These are phyloP conservation scores for Leccinum incarnatum DNA, from an alignment of 768 basidiomycete species.

Conservation along the genomic window DNA sequence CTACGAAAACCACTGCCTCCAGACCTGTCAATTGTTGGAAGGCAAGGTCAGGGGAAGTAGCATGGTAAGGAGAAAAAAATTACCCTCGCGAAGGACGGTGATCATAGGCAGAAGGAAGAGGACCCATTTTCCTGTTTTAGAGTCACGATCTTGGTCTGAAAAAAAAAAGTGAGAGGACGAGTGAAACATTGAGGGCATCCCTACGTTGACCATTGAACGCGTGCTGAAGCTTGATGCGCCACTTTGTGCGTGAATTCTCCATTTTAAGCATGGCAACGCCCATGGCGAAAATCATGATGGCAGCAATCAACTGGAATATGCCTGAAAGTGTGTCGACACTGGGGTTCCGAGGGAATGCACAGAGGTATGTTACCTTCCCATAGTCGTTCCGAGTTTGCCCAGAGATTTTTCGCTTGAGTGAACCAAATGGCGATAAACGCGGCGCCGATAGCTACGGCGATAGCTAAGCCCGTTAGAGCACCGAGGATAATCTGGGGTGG, in stretches of 20 bases:
- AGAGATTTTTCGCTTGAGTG: conserved; percentile 82
- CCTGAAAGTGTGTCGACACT: conserved; percentile 36
- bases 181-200: conserved; percentile 12
- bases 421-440: conserved; percentile 96
- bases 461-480: conserved; percentile 65
- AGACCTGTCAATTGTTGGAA: conserved; percentile 44
- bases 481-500: conserved; percentile 70
- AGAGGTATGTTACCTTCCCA: conserved; percentile 74
- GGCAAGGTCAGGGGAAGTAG: not conserved
- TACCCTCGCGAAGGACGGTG: conserved; percentile 91
- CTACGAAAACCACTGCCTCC: conserved; percentile 92
- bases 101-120: conserved; percentile 88
- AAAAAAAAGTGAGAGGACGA: not conserved
- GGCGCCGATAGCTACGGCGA: conserved; percentile 82
- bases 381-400: conserved; percentile 77
- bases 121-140: conserved; percentile 72
- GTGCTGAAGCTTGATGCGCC: conserved; percentile 82
- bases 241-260: conserved; percentile 91
- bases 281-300: conserved; percentile 89
- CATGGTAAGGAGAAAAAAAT: not conserved
- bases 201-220: conserved; percentile 66
- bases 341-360: not conserved
- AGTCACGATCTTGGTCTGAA: conserved; percentile 44
- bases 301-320: conserved; percentile 66
- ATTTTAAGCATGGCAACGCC: conserved; percentile 93